Evolutionary conservation across 805 yeast species (phyloP).

Genomic region (Naumovozyma castellii): DNA sequence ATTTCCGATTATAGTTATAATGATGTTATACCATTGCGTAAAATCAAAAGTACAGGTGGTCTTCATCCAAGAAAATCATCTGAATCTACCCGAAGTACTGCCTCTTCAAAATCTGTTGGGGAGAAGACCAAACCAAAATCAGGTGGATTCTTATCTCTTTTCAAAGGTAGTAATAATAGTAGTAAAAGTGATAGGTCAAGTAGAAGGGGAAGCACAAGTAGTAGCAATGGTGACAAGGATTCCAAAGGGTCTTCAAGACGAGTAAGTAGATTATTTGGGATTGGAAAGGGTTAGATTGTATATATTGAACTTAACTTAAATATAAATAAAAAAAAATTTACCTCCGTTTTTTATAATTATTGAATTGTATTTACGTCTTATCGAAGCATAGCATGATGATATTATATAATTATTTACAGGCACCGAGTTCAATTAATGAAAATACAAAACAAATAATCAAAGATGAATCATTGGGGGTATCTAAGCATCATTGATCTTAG

Average conservation of each 20-base stretch:
- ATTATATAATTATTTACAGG: not conserved
- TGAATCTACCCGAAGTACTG: constrained; percentile 8
- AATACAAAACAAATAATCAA: no score
- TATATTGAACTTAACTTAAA: not conserved
- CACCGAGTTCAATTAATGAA: not conserved
- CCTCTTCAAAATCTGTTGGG: constrained; percentile 1
- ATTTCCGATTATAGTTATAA: constrained; percentile 2
- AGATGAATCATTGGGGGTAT: no score
- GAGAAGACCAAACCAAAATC: constrained; percentile 2
- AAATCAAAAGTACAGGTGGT: constrained; percentile 18
- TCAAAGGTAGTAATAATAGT: constrained; percentile 8
- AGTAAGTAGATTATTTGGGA: constrained; percentile 11
- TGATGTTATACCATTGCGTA: constrained; percentile 9
- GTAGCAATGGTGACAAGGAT: constrained; percentile 11
- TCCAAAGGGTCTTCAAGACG: constrained; percentile 1
- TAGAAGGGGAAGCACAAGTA: constrained; percentile 10
- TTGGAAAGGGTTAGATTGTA: constrained; percentile 2
- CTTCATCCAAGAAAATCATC: constrained; percentile 10
- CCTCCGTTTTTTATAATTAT: no score
- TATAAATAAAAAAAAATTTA: no score
- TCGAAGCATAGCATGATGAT: no score
- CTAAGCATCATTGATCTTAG: constrained; percentile 62
- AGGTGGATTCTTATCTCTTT: constrained; percentile 14
- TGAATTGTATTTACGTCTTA: no score
- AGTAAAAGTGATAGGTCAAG: constrained; percentile 8